These are phyloP conservation scores for Caloboletus firmus DNA, from an alignment of 1,284 basidiomycete species.

Conservation along the genomic window DNA sequence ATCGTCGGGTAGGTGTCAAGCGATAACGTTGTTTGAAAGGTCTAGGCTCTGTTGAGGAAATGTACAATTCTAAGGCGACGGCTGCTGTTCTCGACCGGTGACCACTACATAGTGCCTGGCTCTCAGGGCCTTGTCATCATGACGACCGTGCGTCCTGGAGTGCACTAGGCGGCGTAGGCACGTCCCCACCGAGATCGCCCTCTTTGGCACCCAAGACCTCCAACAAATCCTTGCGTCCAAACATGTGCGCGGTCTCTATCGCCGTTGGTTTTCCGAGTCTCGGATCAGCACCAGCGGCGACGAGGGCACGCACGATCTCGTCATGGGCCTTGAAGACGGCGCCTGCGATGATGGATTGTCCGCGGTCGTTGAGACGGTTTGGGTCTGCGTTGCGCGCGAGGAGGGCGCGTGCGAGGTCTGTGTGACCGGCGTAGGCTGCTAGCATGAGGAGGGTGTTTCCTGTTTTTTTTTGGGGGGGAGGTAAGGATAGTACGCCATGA, in stretches of 20 bases:
- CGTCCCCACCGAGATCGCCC: slow-evolving; percentile 44
- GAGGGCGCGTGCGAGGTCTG: slow-evolving; percentile 53
- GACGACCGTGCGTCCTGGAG: not conserved
- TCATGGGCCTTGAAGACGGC: slow-evolving; percentile 77
- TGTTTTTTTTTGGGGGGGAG: slow-evolving; percentile 17
- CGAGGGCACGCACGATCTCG: slow-evolving; percentile 60
- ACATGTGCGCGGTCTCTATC: slow-evolving; percentile 70
- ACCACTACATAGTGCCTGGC: not conserved
- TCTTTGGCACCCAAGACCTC: slow-evolving; percentile 55
- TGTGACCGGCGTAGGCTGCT: slow-evolving; percentile 76
- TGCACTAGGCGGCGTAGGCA: slow-evolving; percentile 28
- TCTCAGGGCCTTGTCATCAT: not conserved
- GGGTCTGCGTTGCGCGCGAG: slow-evolving; percentile 62
- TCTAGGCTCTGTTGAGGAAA: not conserved
- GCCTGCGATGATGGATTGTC: slow-evolving; percentile 80
- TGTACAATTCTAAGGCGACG: not conserved
- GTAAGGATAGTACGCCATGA: too few relatives aligned
- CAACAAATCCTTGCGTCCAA: slow-evolving; percentile 55
- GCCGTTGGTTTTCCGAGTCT: slow-evolving; percentile 70
- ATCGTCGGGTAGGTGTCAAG: not conserved
- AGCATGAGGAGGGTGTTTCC: slow-evolving; percentile 85
- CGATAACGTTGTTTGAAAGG: not conserved
- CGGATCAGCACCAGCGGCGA: slow-evolving; percentile 68
- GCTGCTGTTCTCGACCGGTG: not conserved
- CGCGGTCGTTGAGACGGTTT: slow-evolving; percentile 72